Evolutionary conservation across 202 grass and related monocot species (phyloP).

Genomic region (Musa balbisiana): DNA sequence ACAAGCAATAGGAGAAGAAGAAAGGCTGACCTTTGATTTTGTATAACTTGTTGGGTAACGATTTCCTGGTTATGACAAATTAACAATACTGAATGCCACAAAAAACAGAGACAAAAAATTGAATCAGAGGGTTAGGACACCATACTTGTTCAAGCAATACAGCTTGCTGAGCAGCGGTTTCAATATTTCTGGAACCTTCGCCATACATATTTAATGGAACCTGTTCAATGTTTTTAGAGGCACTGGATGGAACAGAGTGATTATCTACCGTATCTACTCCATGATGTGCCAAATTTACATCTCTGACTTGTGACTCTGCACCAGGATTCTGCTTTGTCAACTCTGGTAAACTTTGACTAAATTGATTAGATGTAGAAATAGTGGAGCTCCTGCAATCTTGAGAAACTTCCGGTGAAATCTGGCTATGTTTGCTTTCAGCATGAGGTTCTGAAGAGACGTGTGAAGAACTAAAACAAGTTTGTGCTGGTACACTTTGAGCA

Average conservation of each 20-base stretch:
- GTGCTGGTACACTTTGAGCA: conserved; percentile 6
- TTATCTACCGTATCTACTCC: background rate
- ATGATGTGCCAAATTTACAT: background rate
- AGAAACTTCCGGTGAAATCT: background rate
- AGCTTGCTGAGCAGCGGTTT: conserved; percentile 66
- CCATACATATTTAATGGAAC: background rate
- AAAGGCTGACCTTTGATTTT: conserved; percentile 65
- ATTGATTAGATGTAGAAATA: background rate
- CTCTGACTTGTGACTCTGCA: background rate
- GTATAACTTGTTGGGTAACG: conserved; percentile 72
- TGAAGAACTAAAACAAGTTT: conserved; percentile 5
- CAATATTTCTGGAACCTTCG: conserved; percentile 34
- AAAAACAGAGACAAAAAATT: conserved; percentile 17
- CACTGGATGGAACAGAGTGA: background rate
- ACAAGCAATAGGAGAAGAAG: conserved; percentile 17
- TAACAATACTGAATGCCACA: conserved; percentile 30
- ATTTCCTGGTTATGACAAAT: conserved; percentile 63
- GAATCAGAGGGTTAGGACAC: conserved; percentile 18
- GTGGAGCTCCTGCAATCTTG: background rate
- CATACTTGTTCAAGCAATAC: conserved; percentile 78
- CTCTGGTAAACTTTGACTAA: background rate
- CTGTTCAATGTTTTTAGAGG: background rate
- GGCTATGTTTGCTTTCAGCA: background rate
- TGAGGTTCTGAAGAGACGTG: background rate
- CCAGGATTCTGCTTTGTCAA: background rate